phyloP scores from a whole-genome alignment of 139 green algal genomes.

The Chlorella sp. region DNA sequence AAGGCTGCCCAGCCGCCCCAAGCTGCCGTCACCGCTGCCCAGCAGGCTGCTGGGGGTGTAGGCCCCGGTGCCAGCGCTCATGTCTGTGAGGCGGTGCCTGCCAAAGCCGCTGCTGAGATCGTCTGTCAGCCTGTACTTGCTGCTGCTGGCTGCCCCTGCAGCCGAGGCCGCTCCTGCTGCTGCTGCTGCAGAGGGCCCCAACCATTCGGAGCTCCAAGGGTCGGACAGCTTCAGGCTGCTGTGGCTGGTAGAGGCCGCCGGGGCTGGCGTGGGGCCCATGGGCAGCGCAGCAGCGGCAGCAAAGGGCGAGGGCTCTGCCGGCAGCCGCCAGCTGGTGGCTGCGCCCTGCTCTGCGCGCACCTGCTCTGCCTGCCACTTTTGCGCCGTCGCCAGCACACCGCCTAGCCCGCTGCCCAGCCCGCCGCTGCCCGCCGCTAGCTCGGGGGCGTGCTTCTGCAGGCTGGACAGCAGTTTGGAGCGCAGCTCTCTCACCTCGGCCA shows the following conservation, averaged over 20 bases:
- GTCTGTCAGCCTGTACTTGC: constrained; percentile 16
- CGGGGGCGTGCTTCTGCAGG: constrained; percentile 24
- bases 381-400: neutral
- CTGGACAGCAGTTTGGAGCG: constrained; percentile 25
- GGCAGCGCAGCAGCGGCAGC: neutral
- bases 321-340: neutral
- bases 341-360: neutral
- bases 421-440: neutral
- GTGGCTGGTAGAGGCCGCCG: neutral
- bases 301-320: neutral
- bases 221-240: neutral
- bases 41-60: constrained; percentile 1
- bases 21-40: neutral
- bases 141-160: neutral
- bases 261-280: neutral
- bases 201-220: neutral
- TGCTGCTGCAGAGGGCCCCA: neutral
- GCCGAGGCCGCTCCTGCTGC: neutral
- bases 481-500: constrained; percentile 22
- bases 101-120: neutral
- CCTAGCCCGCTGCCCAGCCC: neutral
- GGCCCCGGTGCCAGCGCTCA: neutral
- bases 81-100: neutral
- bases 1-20: constrained; percentile 4
- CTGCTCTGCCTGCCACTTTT: neutral